Base-by-base conservation (phyloP, 2,329 filamentous ascomycete species). In the Tolypocladium pustulatum region DNA sequence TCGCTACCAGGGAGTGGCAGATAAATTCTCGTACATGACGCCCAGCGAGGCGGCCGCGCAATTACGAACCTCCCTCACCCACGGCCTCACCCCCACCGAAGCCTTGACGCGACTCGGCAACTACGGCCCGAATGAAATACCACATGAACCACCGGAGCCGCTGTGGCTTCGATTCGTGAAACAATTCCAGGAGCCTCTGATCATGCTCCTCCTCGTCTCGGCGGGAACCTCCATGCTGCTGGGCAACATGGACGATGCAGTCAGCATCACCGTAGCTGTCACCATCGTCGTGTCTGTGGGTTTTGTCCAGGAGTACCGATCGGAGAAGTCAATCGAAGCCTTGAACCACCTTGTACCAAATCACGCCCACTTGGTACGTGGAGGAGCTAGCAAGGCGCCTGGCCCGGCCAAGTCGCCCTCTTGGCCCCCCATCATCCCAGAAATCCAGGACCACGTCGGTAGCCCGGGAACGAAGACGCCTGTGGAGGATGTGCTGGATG, bases 241-340 rank as follows among this genome's bases (percentile, higher is more conserved):
- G 72, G 91, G 92, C 56, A 99, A 99, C 69, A 86, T 87, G 69
- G 93, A 97, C 67, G 95, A 99, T 75, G 93, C 93, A 7, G 77
- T 99, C 66, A 97, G 93, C 73, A 99, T 99, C 68, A 89, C 93
- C 0, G 86, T 96, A 37, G 94, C 94, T 2, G 94, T 99, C 27
- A 96, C 92, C 32, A 99, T 99, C 65, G 94, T 99, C 7, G 92
- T 99, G 30, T 89, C 88, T 0, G 94, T 99, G 49, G 94, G 93
- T 2, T 99, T 99, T 66, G 85, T 97, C 57, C 94, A 99, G 71
- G 94, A 99, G 74, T 99, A 99, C 72, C 83, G 94, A 60, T 97
- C 94, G 9, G 94, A 99, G 71, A 95, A 99, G 74, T 97, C 93
- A 3, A 85, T 99, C 64, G 94, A 99, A 73, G 94, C 94, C 25